phyloP scores from a whole-genome alignment of 2,329 filamentous ascomycete species.

The Allantophomopsis lycopodina region DNA sequence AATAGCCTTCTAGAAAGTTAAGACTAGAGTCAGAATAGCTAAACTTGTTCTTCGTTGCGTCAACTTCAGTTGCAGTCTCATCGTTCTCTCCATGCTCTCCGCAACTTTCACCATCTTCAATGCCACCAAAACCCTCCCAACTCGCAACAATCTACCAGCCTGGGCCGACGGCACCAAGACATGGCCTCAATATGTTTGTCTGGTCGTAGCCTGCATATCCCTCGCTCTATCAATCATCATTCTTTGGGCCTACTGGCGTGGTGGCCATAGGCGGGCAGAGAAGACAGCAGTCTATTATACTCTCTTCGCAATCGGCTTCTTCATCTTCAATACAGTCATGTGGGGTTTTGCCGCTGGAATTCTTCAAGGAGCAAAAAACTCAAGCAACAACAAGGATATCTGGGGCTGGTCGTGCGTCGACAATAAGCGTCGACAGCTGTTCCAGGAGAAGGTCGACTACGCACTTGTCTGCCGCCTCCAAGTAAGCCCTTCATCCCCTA shows the following conservation, averaged over 20 bases:
- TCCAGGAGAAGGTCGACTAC: slow-evolving; percentile 72
- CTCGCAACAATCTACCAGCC: slow-evolving; percentile 67
- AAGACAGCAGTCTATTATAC: slow-evolving; percentile 95
- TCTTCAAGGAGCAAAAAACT: slow-evolving; percentile 65
- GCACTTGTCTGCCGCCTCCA: slow-evolving; percentile 80
- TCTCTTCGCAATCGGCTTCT: slow-evolving; percentile 83
- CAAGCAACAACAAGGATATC: slow-evolving; percentile 69
- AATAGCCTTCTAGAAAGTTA: slow-evolving; percentile 62
- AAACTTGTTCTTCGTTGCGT: slow-evolving; percentile 92
- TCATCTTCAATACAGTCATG: slow-evolving; percentile 83
- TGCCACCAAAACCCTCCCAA: slow-evolving; percentile 60
- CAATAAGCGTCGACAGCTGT: slow-evolving; percentile 68
- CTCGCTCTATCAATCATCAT: slow-evolving; percentile 67
- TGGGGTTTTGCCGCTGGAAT: slow-evolving; percentile 81
- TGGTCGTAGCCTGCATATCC: slow-evolving; percentile 68
- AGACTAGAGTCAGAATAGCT: slow-evolving; percentile 78
- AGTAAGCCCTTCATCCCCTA: slow-evolving; percentile 28
- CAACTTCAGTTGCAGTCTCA: slow-evolving; percentile 93
- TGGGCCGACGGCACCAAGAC: slow-evolving; percentile 70
- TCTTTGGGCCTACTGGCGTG: slow-evolving; percentile 75
- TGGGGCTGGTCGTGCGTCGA: slow-evolving; percentile 98
- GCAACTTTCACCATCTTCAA: slow-evolving; percentile 90
- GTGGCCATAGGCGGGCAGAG: slow-evolving; percentile 78
- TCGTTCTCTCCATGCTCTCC: slow-evolving; percentile 81
- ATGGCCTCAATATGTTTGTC: slow-evolving; percentile 82